A percentile compares a stretch with the other conserved stretches of the same genome.
Evolutionary conservation across 1,284 basidiomycete genomes (phyloP).

Genomic region (Naganishia sp.): DNA sequence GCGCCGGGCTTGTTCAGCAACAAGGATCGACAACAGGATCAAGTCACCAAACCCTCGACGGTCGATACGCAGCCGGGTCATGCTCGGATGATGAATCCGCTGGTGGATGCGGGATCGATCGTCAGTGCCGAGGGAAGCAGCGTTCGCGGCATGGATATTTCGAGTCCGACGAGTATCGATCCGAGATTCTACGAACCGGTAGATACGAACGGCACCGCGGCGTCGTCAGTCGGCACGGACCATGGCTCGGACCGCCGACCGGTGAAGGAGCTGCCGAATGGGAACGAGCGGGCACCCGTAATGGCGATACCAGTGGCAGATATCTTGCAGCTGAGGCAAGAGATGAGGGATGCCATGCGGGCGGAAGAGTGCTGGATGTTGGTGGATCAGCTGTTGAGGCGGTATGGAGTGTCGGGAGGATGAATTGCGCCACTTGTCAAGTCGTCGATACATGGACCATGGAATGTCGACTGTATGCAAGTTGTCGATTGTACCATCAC

Average conservation of each 20-base stretch:
- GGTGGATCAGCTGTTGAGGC: slow-evolving; percentile 10
- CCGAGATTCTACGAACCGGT: neutral
- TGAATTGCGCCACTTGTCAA: no score
- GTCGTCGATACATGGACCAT: no score
- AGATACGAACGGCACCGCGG: neutral
- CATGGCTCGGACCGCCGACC: neutral
- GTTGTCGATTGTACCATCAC: no score
- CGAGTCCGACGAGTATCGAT: slow-evolving; percentile 3
- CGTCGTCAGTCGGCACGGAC: neutral
- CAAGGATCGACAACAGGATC: slow-evolving; percentile 11
- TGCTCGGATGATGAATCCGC: neutral
- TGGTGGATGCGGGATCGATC: slow-evolving; percentile 11
- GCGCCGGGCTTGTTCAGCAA: slow-evolving; percentile 20
- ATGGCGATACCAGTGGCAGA: slow-evolving; percentile 1
- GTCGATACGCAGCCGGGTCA: neutral
- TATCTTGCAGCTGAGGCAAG: neutral
- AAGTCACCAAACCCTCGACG: slow-evolving; percentile 11
- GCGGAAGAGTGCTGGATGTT: slow-evolving; percentile 1
- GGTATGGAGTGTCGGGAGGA: slow-evolving; percentile 2
- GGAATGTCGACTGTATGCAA: no score
- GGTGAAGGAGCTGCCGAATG: neutral
- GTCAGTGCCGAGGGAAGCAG: neutral
- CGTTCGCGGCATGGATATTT: neutral
- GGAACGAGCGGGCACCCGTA: neutral
- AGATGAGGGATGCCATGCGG: neutral